Evolutionary conservation across 2,329 filamentous ascomycete genomes (phyloP).

Genomic region (Bipolaris cookei): DNA sequence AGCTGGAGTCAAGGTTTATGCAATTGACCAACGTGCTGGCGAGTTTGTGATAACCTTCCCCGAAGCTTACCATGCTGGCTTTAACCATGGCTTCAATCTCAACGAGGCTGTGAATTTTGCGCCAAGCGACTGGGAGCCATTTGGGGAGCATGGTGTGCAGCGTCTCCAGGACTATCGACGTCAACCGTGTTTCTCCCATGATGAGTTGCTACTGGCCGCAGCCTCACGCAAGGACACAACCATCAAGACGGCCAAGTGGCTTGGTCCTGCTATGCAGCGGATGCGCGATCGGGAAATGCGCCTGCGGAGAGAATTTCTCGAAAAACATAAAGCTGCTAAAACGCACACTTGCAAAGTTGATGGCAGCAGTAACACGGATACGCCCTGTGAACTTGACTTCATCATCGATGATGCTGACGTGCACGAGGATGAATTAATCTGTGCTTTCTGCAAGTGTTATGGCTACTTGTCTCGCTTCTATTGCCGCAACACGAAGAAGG

Average conservation of each 20-base stretch:
- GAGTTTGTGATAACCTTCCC: constrained; percentile 97
- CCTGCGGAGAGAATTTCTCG: constrained; percentile 71
- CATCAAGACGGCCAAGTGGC: constrained; percentile 94
- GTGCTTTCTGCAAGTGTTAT: constrained; percentile 89
- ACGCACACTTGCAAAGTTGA: constrained; percentile 53
- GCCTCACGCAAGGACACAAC: constrained; percentile 74
- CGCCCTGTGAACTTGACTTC: constrained; percentile 40
- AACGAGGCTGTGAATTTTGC: constrained; percentile 99
- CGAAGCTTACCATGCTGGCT: constrained; percentile 95
- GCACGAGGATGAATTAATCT: constrained; percentile 91
- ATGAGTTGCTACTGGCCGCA: constrained; percentile 90
- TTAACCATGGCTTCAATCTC: constrained; percentile 98
- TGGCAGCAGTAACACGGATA: constrained; percentile 56
- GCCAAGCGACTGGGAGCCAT: constrained; percentile 92
- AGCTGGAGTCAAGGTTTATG: constrained; percentile 90
- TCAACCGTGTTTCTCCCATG: constrained; percentile 96
- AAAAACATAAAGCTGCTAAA: constrained; percentile 63
- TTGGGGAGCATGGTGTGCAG: constrained; percentile 83
- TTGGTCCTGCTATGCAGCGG: constrained; percentile 82
- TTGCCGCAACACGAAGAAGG: constrained; percentile 80
- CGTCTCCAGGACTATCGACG: constrained; percentile 85
- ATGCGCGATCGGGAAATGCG: constrained; percentile 75
- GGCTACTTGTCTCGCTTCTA: constrained; percentile 89
- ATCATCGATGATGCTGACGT: constrained; percentile 68
- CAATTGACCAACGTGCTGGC: constrained; percentile 92